These are phyloP conservation scores for Apiotrichum mycotoxinovorans DNA, from an alignment of 1,284 basidiomycete genomes.

Conservation along the genomic window DNA sequence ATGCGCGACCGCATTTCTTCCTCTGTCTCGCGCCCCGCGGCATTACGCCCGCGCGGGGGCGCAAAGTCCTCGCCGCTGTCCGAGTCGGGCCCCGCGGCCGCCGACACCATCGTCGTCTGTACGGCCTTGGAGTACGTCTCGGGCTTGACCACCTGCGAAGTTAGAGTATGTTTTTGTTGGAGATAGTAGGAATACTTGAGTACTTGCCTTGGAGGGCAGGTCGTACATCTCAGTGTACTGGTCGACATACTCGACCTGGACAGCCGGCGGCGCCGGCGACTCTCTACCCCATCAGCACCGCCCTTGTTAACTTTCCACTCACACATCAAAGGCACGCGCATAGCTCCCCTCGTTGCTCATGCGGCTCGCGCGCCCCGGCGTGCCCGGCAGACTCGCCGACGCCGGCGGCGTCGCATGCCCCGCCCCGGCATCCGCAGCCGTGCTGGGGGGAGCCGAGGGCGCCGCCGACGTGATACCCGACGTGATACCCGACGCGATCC, in stretches of 20 bases:
- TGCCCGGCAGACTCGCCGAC: constrained; percentile 63
- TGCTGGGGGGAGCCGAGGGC: neutral
- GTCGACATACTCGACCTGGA: constrained; percentile 70
- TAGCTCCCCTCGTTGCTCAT: constrained; percentile 44
- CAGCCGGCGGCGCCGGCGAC: constrained; percentile 26
- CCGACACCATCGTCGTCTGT: constrained; percentile 61
- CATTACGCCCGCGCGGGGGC: constrained; percentile 8
- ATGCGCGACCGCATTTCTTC: constrained; percentile 71
- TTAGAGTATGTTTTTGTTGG: no score
- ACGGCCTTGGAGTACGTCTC: constrained; percentile 86
- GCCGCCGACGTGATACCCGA: neutral
- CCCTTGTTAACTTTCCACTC: neutral
- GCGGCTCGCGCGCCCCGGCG: constrained; percentile 55
- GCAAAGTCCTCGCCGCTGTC: constrained; percentile 53
- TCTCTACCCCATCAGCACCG: constrained; percentile 38
- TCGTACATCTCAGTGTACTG: constrained; percentile 84
- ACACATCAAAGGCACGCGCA: neutral
- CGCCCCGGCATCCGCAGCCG: neutral
- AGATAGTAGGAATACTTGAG: no score
- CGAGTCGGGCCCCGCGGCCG: constrained; percentile 31
- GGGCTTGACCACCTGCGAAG: constrained; percentile 10
- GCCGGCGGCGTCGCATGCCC: constrained; percentile 35
- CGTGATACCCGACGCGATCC: neutral
- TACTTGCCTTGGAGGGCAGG: constrained; percentile 71
- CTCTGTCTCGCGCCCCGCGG: constrained; percentile 57